Conservation (phyloP, 163 green algal genomes). For the Chloromonas sp. region DNA sequence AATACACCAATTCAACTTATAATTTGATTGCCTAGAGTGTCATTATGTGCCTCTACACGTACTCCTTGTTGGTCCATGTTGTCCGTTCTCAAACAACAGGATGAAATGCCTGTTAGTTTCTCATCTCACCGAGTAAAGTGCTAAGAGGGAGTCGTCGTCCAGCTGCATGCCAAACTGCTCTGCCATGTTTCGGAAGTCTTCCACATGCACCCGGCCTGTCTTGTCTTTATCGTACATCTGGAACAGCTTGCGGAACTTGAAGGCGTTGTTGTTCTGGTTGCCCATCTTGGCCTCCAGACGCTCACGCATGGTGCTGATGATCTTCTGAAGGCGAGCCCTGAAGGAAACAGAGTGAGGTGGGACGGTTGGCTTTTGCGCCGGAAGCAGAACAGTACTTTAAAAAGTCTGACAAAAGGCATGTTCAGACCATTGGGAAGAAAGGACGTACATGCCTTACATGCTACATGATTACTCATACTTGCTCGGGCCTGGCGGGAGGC, state of each 20-base stretch:
- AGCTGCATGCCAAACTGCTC: conserved; percentile 83
- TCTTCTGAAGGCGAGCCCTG: conserved; percentile 55
- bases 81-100: too few relatives aligned
- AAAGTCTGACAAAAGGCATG: too few relatives aligned
- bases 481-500: too few relatives aligned
- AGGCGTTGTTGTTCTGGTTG: conserved; percentile 77
- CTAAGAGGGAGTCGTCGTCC: conserved; percentile 75
- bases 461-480: too few relatives aligned
- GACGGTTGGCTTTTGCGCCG: not conserved
- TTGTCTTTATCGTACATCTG: conserved; percentile 68
- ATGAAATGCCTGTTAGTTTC: too few relatives aligned
- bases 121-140: conserved; percentile 43
- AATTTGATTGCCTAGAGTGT: too few relatives aligned
- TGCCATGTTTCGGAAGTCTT: conserved; percentile 67
- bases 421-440: too few relatives aligned
- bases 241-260: conserved; percentile 76
- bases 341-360: not conserved
- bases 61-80: too few relatives aligned
- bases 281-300: conserved; percentile 68
- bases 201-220: conserved; percentile 41
- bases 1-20: too few relatives aligned
- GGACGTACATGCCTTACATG: too few relatives aligned
- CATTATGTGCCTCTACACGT: too few relatives aligned
- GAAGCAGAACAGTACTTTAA: too few relatives aligned
- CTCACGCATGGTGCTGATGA: conserved; percentile 68